Evolutionary conservation across 805 yeast genomes (phyloP).

Genomic region (Myxozyma vanderwaltii): DNA sequence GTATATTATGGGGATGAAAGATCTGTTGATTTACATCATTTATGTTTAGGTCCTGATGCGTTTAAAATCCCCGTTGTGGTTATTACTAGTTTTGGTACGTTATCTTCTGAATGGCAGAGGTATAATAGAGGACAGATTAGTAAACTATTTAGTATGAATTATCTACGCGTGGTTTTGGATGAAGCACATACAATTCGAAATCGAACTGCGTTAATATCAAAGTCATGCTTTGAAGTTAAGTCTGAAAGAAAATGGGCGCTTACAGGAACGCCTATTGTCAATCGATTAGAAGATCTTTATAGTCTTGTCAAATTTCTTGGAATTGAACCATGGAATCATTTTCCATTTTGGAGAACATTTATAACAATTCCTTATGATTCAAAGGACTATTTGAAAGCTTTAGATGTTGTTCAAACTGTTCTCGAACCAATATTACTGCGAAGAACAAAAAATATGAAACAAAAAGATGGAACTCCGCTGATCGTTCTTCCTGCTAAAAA

Average conservation of each 20-base stretch:
- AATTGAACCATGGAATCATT: slow-evolving; percentile 88
- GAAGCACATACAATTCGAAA: slow-evolving; percentile 91
- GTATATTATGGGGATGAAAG: slow-evolving; percentile 77
- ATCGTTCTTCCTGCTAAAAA: slow-evolving; percentile 78
- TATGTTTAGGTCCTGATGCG: slow-evolving; percentile 45
- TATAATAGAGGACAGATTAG: slow-evolving; percentile 32
- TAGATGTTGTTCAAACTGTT: slow-evolving; percentile 81
- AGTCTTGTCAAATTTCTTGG: slow-evolving; percentile 72
- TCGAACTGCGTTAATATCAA: slow-evolving; percentile 73
- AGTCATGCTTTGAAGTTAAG: slow-evolving; percentile 67
- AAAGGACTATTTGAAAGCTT: slow-evolving; percentile 67
- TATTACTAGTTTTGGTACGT: slow-evolving; percentile 85
- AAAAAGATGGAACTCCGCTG: slow-evolving; percentile 66
- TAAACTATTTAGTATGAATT: slow-evolving; percentile 73
- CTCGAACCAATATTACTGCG: slow-evolving; percentile 80
- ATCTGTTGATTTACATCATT: slow-evolving; percentile 50
- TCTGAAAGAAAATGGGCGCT: slow-evolving; percentile 77
- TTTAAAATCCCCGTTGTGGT: slow-evolving; percentile 60
- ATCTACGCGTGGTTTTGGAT: slow-evolving; percentile 76
- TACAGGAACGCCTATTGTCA: slow-evolving; percentile 92
- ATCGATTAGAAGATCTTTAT: slow-evolving; percentile 81
- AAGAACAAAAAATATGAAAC: slow-evolving; percentile 84
- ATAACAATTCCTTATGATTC: slow-evolving; percentile 81
- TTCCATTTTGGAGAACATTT: slow-evolving; percentile 84
- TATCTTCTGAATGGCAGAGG: slow-evolving; percentile 71